Percentiles rank a stretch among this genome's conserved stretches.
phyloP scores from a whole-genome alignment of 768 basidiomycete genomes.

The Chalciporus piperatus region DNA sequence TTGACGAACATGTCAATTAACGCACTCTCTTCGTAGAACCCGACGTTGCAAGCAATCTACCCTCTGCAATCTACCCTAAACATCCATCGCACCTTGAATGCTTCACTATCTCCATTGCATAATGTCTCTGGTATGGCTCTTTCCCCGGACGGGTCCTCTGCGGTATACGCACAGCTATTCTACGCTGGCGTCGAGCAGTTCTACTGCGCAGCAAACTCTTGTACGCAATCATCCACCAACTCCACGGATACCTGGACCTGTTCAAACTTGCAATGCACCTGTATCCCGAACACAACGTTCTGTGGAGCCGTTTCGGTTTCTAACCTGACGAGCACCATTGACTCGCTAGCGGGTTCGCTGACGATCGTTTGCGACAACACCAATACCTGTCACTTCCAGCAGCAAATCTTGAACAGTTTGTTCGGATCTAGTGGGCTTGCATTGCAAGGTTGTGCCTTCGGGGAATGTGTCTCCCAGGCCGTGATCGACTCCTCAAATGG shows the following conservation, averaged over 20 bases:
- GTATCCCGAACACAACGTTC: constrained; percentile 66
- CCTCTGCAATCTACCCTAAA: constrained; percentile 71
- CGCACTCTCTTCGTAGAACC: constrained; percentile 51
- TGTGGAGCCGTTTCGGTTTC: constrained; percentile 55
- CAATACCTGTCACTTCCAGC: constrained; percentile 74
- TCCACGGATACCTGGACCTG: constrained; percentile 63
- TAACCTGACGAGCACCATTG: constrained; percentile 60
- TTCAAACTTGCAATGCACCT: constrained; percentile 69
- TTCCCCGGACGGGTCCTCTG: constrained; percentile 52
- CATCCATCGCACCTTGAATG: constrained; percentile 72
- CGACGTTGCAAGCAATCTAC: constrained; percentile 75
- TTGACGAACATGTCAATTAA: background rate
- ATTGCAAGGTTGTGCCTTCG: constrained; percentile 73
- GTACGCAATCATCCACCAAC: constrained; percentile 53
- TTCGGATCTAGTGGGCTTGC: constrained; percentile 76
- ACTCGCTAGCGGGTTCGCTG: constrained; percentile 62
- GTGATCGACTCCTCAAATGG: constrained; percentile 61
- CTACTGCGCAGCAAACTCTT: constrained; percentile 71
- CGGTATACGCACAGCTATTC: constrained; percentile 67
- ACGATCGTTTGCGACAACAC: constrained; percentile 63
- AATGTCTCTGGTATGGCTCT: constrained; percentile 27
- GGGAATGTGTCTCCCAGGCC: constrained; percentile 84
- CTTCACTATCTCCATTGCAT: constrained; percentile 60
- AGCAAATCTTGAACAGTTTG: constrained; percentile 57
- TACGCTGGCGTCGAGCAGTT: constrained; percentile 88